Percentiles rank a stretch among this genome's conserved stretches.
phyloP scores from a whole-genome alignment of 352 stramenopile genomes.

The Globisporangium ultimum region DNA sequence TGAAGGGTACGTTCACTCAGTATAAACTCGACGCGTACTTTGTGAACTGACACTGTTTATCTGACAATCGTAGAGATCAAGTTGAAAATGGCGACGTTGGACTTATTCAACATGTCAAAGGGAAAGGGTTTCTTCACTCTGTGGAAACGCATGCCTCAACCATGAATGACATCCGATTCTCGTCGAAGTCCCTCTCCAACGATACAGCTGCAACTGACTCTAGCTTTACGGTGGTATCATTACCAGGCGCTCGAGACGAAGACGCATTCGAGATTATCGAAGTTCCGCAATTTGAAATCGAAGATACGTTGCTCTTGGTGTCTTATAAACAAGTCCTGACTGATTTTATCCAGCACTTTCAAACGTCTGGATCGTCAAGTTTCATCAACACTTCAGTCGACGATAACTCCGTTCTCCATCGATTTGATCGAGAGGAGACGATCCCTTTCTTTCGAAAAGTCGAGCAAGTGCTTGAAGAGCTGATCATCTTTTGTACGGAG shows the following conservation, averaged over 20 bases:
- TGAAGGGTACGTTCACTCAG: constrained; percentile 37
- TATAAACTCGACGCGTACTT: neutral
- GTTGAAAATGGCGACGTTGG: constrained; percentile 51
- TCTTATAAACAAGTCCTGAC: constrained; percentile 49
- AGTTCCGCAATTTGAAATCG: constrained; percentile 41
- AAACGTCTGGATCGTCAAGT: neutral
- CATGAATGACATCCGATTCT: constrained; percentile 63
- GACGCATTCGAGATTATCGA: constrained; percentile 64
- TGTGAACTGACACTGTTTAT: neutral
- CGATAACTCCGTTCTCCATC: constrained; percentile 3
- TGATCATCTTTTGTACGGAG: constrained; percentile 44
- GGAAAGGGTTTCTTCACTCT: constrained; percentile 58
- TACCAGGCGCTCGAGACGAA: constrained; percentile 55
- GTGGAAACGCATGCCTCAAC: constrained; percentile 60
- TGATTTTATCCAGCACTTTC: constrained; percentile 40
- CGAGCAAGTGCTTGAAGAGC: constrained; percentile 37
- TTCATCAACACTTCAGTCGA: constrained; percentile 9
- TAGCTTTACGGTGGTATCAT: constrained; percentile 42
- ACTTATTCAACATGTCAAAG: constrained; percentile 49
- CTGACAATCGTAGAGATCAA: constrained; percentile 24
- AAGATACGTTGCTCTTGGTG: constrained; percentile 56
- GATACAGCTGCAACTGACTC: constrained; percentile 17
- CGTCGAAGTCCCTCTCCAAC: constrained; percentile 45
- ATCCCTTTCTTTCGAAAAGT: constrained; percentile 32
- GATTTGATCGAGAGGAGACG: constrained; percentile 33